phyloP scores from a whole-genome alignment of 805 yeast genomes.

The Candida adriatica region DNA sequence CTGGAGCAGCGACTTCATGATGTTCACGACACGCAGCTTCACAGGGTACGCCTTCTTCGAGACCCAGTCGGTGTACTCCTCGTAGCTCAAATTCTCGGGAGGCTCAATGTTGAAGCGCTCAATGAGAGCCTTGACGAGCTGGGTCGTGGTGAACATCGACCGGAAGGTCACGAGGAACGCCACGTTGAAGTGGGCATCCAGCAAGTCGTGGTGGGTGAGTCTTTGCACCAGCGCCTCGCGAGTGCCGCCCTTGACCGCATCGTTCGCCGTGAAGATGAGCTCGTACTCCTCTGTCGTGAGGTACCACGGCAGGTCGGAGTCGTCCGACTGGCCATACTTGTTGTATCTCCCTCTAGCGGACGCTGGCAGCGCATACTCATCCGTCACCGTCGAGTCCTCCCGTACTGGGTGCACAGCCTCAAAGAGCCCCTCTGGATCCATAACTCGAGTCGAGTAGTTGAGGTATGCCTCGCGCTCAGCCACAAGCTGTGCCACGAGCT shows the following conservation, averaged over 20 bases:
- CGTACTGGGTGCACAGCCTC: conserved; percentile 45
- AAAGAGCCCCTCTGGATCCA: conserved; percentile 60
- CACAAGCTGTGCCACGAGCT: conserved; percentile 48
- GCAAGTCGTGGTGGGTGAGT: conserved; percentile 64
- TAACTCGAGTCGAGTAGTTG: conserved; percentile 68
- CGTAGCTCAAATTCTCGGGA: conserved; percentile 82
- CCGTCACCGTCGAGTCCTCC: conserved; percentile 25
- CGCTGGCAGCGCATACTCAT: conserved; percentile 24
- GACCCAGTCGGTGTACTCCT: conserved; percentile 74
- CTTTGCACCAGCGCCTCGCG: conserved; percentile 71
- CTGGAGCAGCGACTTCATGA: conserved; percentile 60
- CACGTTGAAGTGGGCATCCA: conserved; percentile 57
- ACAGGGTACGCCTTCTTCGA: conserved; percentile 63
- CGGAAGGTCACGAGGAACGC: conserved; percentile 71
- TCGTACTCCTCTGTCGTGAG: conserved; percentile 60
- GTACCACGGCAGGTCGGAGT: conserved; percentile 58
- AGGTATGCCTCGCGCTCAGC: conserved; percentile 65
- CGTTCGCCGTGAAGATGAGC: conserved; percentile 56
- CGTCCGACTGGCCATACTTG: conserved; percentile 10
- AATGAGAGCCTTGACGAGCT: conserved; percentile 51
- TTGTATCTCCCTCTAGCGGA: conserved; percentile 20
- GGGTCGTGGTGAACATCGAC: conserved; percentile 62
- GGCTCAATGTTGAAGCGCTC: conserved; percentile 65
- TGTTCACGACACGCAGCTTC: conserved; percentile 55
- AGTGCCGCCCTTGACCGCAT: conserved; percentile 78